Base-by-base conservation (phyloP, 2,329 filamentous ascomycete genomes). In the Claviceps lovelessii region DNA sequence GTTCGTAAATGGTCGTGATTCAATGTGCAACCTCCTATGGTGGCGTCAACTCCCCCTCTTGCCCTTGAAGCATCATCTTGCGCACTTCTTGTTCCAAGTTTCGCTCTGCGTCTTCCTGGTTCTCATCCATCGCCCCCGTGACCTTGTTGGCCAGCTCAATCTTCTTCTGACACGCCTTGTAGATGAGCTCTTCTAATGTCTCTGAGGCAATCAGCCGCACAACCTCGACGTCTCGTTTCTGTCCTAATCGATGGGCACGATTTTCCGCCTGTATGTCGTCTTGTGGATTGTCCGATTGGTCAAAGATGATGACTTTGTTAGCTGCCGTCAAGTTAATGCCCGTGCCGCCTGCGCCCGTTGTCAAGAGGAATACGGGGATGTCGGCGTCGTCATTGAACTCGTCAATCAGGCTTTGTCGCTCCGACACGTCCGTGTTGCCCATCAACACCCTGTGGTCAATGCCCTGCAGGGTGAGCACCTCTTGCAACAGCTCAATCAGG, bases 251-350 rank as follows among this genome's bases (percentile, higher is more conserved):
- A 70, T 98, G 93, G 0, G 93, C 93, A 19, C 93, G 84, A 68
- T 98, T 97, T 74, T 97, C 93, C 0, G 93, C 93, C 68, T 98
- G 93, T n/a, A 95, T 84, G 65, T 98, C 93, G 61, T 97, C 91
- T 66, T 98, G 93, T 0, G 93, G 93, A 62, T 98, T 98, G 72
- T 96, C 95, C n/a, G 85, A 88, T 59, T 87, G 86, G 69, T 98
- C 93, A 67, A 97, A 96, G 64, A 98, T 93, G 69, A 98, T 82
- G 61, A 98, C 91, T 71, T 96, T 97, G 74, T 97, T 97, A 5
- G 93, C 93, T 41, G 86, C 88, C 8, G 91, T 93, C 54, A 98
- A 73, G 69, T 98, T 98, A 73, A 98, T 94, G 45, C 93, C 93
- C 0, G 91, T 93, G n/a, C 93, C 93, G 53, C 93, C 93, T 0